Conservation (phyloP, 768 basidiomycete species). For the Boletus rubescentipes region DNA sequence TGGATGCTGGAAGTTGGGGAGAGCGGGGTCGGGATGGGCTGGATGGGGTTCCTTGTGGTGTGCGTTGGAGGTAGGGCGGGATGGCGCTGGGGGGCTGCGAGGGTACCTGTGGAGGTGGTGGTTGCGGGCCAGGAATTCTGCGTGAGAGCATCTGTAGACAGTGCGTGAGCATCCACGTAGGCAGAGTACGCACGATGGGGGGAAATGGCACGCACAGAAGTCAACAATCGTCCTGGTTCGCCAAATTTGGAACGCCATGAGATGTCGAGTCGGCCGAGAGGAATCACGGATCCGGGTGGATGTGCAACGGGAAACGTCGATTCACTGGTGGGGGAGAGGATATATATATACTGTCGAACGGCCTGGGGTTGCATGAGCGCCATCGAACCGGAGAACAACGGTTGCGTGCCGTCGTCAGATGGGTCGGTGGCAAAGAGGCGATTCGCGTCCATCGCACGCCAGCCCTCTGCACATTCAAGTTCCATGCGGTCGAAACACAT, state of each 20-base stretch:
- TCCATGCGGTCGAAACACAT: constrained; percentile 81
- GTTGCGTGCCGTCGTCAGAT: constrained; percentile 13
- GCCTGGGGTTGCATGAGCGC: constrained; percentile 83
- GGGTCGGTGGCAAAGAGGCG: constrained; percentile 17
- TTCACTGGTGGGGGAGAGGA: constrained; percentile 55
- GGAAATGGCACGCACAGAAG: constrained; percentile 51
- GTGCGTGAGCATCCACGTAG: not conserved
- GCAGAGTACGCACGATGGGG: not conserved
- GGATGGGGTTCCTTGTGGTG: constrained; percentile 34
- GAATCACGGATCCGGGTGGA: constrained; percentile 68
- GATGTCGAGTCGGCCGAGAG: constrained; percentile 86
- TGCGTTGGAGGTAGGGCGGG: constrained; percentile 73
- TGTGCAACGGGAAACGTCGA: constrained; percentile 48
- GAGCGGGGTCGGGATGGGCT: constrained; percentile 56
- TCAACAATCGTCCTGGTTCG: constrained; percentile 83
- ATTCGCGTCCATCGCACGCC: constrained; percentile 61
- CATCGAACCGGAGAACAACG: constrained; percentile 59
- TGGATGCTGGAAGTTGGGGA: constrained; percentile 49
- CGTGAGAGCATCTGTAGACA: constrained; percentile 66
- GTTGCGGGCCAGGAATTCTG: constrained; percentile 58
- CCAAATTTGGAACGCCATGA: constrained; percentile 85
- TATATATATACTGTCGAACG: constrained; percentile 84
- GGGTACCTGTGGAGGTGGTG: constrained; percentile 21
- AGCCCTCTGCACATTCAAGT: constrained; percentile 70
- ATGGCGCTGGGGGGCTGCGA: constrained; percentile 66